Evolutionary conservation across 495 filamentous ascomycete genomes (phyloP).

Genomic region (Patellaria atrata): DNA sequence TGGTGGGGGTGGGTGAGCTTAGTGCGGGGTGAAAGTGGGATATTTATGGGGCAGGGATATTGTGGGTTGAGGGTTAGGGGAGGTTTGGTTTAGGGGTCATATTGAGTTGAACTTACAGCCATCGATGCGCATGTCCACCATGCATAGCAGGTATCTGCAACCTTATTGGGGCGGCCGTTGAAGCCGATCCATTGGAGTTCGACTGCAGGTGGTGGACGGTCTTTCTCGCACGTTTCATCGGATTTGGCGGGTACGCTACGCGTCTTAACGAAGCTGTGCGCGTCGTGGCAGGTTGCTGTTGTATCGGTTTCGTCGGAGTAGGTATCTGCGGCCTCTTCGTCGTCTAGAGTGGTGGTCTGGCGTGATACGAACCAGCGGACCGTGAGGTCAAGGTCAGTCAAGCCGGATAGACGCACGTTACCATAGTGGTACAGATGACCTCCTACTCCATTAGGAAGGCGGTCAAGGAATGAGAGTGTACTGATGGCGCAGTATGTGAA

Average conservation of each 20-base stretch:
- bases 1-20: slow-evolving; percentile 19
- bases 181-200: slow-evolving; percentile 48
- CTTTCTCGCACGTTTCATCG: slow-evolving; percentile 11
- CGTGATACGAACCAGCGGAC: slow-evolving; percentile 55
- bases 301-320: slow-evolving; percentile 17
- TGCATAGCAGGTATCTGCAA: slow-evolving; percentile 82
- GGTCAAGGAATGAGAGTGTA: slow-evolving; percentile 56
- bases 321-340: slow-evolving; percentile 31
- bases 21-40: slow-evolving; percentile 3
- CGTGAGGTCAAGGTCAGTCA: slow-evolving; percentile 30
- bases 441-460: too few relatives aligned
- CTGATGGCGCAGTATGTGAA: slow-evolving; percentile 75
- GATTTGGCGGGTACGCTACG: slow-evolving; percentile 12
- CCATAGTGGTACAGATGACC: slow-evolving; percentile 4
- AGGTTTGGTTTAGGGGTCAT: neutral
- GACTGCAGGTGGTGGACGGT: slow-evolving; percentile 10
- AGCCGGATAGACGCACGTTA: slow-evolving; percentile 14
- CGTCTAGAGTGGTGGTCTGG: slow-evolving; percentile 34
- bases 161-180: slow-evolving; percentile 80
- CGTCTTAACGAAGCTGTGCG: slow-evolving; percentile 18
- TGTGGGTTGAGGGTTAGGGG: slow-evolving; percentile 8
- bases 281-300: slow-evolving; percentile 15
- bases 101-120: slow-evolving; percentile 36
- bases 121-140: slow-evolving; percentile 79
- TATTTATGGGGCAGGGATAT: too few relatives aligned